phyloP scores from a whole-genome alignment of 768 basidiomycete species.

The Coprinellus micaceus region DNA sequence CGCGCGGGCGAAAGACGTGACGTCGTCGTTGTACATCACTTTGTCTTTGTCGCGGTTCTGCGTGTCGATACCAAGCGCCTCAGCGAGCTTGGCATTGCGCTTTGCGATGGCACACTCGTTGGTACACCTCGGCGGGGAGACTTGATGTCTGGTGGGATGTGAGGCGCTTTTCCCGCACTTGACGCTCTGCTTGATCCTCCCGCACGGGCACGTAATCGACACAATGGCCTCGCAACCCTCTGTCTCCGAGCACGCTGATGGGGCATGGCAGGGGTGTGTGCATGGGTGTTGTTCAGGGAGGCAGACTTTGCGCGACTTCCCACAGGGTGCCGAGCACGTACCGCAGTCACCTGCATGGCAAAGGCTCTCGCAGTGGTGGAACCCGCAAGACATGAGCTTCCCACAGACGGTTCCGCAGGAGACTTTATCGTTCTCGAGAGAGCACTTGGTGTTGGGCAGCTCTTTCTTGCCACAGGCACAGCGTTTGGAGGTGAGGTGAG shows the following conservation, averaged over 20 bases:
- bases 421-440: constrained; percentile 71
- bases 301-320: constrained; percentile 83
- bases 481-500: constrained; percentile 67
- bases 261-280: constrained; percentile 80
- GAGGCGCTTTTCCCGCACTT: constrained; percentile 62
- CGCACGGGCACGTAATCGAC: constrained; percentile 76
- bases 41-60: constrained; percentile 38
- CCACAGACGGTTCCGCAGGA: constrained; percentile 83
- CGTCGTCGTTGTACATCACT: constrained; percentile 57
- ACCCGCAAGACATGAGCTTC: constrained; percentile 79
- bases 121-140: constrained; percentile 57
- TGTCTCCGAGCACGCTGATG: constrained; percentile 75
- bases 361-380: constrained; percentile 76
- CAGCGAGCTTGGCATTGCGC: constrained; percentile 84
- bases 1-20: constrained; percentile 55
- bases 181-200: constrained; percentile 69
- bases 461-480: constrained; percentile 90
- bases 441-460: constrained; percentile 79
- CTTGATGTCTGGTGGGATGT: constrained; percentile 40
- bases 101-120: constrained; percentile 82
- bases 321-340: constrained; percentile 69
- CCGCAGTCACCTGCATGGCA: constrained; percentile 89
- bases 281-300: constrained; percentile 74
- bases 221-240: constrained; percentile 71
- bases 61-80: constrained; percentile 81